phyloP scores from a whole-genome alignment of 768 basidiomycete genomes.

The Mycena pura region DNA sequence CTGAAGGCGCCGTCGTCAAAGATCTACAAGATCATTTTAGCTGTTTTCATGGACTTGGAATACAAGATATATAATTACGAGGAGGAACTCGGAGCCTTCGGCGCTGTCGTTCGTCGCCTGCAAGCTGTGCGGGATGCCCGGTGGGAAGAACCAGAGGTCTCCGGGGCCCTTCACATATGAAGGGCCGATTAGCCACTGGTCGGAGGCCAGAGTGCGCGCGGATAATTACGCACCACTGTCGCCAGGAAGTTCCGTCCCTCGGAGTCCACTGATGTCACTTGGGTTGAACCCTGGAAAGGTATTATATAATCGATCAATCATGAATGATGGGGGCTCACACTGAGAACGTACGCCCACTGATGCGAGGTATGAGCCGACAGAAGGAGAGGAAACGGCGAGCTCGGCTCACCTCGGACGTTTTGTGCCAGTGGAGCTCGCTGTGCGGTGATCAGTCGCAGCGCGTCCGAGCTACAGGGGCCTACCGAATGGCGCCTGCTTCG shows the following conservation, averaged over 20 bases:
- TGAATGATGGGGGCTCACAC: background rate
- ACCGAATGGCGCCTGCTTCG: too few relatives aligned
- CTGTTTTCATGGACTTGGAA: too few relatives aligned
- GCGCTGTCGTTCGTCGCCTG: slow-evolving; percentile 53
- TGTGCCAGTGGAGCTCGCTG: slow-evolving; percentile 63
- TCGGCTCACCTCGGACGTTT: slow-evolving; percentile 46
- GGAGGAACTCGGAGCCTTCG: slow-evolving; percentile 51
- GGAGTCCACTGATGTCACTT: slow-evolving; percentile 54
- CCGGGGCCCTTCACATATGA: slow-evolving; percentile 53
- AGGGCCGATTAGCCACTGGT: too few relatives aligned
- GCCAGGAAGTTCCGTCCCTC: slow-evolving; percentile 55
- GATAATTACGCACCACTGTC: slow-evolving; percentile 52
- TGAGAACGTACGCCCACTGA: slow-evolving; percentile 57
- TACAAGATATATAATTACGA: slow-evolving; percentile 61
- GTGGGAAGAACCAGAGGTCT: slow-evolving; percentile 64
- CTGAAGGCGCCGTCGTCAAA: too few relatives aligned
- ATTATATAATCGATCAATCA: too few relatives aligned
- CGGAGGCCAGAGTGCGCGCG: too few relatives aligned
- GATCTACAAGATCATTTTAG: too few relatives aligned
- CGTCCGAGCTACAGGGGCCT: too few relatives aligned
- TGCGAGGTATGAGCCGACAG: background rate
- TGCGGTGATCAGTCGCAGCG: background rate
- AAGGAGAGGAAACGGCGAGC: too few relatives aligned
- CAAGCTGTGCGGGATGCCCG: slow-evolving; percentile 60
- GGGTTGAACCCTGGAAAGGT: slow-evolving; percentile 44